Evolutionary conservation across 805 yeast genomes (phyloP), one percentile per base, ranked within the genome.

Genomic region (Metschnikowia chrysomelidarum): DNA sequence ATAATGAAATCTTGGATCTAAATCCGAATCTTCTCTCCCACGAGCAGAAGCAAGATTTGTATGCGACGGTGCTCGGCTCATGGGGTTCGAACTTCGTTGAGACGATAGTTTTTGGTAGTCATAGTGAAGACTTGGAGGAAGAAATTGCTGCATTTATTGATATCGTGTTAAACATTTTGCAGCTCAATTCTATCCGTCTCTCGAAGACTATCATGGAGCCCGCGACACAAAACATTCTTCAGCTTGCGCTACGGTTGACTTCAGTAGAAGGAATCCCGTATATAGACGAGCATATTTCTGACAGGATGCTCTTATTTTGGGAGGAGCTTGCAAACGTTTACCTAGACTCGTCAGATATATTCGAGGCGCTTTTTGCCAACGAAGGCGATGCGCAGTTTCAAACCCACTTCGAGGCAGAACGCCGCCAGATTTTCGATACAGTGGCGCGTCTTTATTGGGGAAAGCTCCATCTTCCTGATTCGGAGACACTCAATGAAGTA

Each of bases 361-460:
- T 50, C 42, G 52, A 47, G 13, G 26, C 43, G 7, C 19, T 42
- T 10, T 43, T 54, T 36, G 56, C 47, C 18, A 17, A 32, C 7
- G 37, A 40, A 8, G 24, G 33, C 5, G 50, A 38, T 5, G 48
- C 50, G 2, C 44, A 42, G 12, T 39, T 38, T 16, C 32, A 42
- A n/a, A 31, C 36, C 10, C 29, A 31, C 4, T 46, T 70, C 24
- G 46, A 55, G 23, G 43, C 43, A 5, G 62, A 69, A 37, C 57
- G 69, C 10, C 42, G 51, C 20, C 50, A 53, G 1, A 52, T 79
- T 4, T 74, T 83, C 40, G 62, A 60, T 20, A 67, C 69, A 40
- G 71, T 86, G 3, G 69, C 86, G 14, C 63, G 61, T 15, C 69
- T 79, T 2, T 87, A 86, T 57, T 82, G 93, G 81, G 63, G 68